Base-by-base conservation (phyloP, 306 rosid genomes). In the Vigna hirtella region DNA sequence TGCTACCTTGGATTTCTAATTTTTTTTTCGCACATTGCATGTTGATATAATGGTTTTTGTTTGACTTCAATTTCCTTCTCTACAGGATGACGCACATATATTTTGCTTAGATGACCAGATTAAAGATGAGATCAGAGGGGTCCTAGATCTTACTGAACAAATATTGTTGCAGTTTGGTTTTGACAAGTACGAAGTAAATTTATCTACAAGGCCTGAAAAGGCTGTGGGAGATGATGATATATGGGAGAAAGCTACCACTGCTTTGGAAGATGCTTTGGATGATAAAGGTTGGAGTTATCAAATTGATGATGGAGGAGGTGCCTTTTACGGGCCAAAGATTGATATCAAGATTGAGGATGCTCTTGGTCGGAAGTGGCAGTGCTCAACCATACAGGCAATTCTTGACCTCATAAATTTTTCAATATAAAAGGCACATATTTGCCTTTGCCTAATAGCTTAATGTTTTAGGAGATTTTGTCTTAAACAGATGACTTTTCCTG, bases 311-410 rank as follows among this genome's bases (percentile, higher is more conserved):
- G 98, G 99, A 17, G 99, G 97, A 61, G 98, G 99, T 79, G 99
- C 99, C 48, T 95, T 95, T 84, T 95, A 95, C 78, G 98, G 99
- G 8, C 99, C 99, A 13, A 95, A 95, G 89, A 95, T 95, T 79
- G 99, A 95, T 87, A 89, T 95, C 58, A 95, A 95, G 90, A 95
- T 95, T 77, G 98, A 93, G 88, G 99, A 95, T 84, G 99, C 99
- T 30, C 94, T 95, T 71, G 99, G 99, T 81, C 93, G 99, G 89
- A 93, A 91, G 94, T 95, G 99, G 99, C 98, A 95, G 77, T 95
- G 98, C 83, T 95, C 98, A 84, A 95, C 99, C 83, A 88, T 95
- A 70, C 97, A 95, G 97, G 99, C 70, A 90, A 88, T 83, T 76
- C 59, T 77, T 79, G 15, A 76, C 75, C 51, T 78, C 20, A 30